Conservation (phyloP, 805 yeast species). For the Candida wancherniae region DNA sequence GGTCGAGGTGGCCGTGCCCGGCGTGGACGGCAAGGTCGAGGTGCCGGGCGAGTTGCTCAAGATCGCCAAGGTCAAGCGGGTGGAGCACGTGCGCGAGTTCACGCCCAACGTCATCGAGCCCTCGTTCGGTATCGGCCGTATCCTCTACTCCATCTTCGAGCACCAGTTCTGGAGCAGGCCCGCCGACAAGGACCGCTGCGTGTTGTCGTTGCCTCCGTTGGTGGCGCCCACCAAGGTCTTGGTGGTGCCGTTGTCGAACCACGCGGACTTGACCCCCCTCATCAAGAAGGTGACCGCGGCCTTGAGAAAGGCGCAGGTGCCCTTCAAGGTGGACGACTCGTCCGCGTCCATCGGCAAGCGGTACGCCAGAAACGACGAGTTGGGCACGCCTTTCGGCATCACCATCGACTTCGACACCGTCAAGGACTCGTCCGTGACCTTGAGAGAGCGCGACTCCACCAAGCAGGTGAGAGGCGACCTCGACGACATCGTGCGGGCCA, state of each 20-base stretch:
- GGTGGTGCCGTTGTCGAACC: conserved; percentile 87
- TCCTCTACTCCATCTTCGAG: conserved; percentile 87
- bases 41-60: conserved; percentile 66
- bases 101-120: conserved; percentile 98
- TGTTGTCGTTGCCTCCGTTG: conserved; percentile 85
- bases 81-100: conserved; percentile 90
- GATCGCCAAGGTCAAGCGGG: conserved; percentile 72
- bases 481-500: conserved; percentile 64
- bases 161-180: conserved; percentile 95
- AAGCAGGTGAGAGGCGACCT: conserved; percentile 92
- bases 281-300: conserved; percentile 62
- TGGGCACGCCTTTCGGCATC: conserved; percentile 98
- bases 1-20: conserved; percentile 65
- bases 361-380: conserved; percentile 96
- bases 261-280: conserved; percentile 73
- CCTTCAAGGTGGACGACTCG: conserved; percentile 95
- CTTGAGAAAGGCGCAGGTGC: conserved; percentile 77
- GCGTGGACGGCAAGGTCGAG: conserved; percentile 52
- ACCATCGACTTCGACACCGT: conserved; percentile 94
- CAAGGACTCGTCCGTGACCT: conserved; percentile 81
- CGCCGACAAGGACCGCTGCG: conserved; percentile 78
- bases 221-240: conserved; percentile 98
- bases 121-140: conserved; percentile 98
- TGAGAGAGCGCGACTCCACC: conserved; percentile 96
- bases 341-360: conserved; percentile 97